Evolutionary conservation across 805 yeast species (phyloP), one percentile per base, ranked within the genome.

Genomic region (Candida andamanensis): DNA sequence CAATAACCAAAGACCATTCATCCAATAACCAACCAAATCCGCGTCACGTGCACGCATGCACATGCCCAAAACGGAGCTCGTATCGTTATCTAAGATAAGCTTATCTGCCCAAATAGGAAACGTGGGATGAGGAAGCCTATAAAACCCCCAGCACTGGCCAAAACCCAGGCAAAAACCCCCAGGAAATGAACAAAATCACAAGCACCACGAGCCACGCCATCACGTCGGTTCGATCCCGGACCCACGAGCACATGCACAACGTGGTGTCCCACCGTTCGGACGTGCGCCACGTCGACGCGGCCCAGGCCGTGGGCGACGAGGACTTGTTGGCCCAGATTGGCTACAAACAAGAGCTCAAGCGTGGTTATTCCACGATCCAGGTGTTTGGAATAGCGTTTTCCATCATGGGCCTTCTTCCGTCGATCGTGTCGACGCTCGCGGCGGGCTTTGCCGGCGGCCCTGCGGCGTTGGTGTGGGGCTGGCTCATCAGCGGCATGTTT

Each of bases 361-460:
- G 89, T 52, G 67, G 68, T 23, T 80, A 77, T 47, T 63, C 78
- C 2, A 72, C 80, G 1, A 37, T 76, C 26, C 82, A 78, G 51
- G 78, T 78, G 15, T 80, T 80, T 49, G 85, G 84, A 8, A 74
- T 80, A 35, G 82, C 85, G 3, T 80, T 78, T 47, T 70, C 79
- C 13, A 78, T 81, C 49, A 80, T 81, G 85, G 83, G 85, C 7
- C 54, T 80, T 29, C 58, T 80, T 25, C 84, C 84, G 0, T 72
- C 80, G 9, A 74, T 79, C 30, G 72, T 83, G 0, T 72, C 84
- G 2, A 64, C 70, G 18, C 48, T 78, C 19, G 61, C 61, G 7
- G 62, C 65, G 29, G 80, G 80, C 13, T 58, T 80, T 10, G 54
- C 71, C 19, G 76, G 80, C 0, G 87, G 87, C 4, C 77, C 84